Conservation (phyloP, 2,329 filamentous ascomycete species). For the Botrytis squamosa region DNA sequence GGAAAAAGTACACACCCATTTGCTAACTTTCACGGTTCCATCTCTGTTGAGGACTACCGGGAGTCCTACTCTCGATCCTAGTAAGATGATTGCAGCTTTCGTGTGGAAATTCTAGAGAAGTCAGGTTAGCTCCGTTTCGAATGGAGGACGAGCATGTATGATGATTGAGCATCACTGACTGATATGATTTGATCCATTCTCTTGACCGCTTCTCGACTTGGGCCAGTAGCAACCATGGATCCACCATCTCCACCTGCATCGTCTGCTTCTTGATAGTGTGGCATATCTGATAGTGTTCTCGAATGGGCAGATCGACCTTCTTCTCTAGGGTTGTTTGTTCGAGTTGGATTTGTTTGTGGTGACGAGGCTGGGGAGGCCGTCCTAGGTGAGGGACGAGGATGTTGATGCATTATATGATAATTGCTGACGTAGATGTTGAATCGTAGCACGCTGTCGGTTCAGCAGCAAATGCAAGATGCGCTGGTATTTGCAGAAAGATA, state of each 20-base stretch:
- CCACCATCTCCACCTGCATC: constrained; percentile 45
- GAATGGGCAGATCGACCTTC: constrained; percentile 46
- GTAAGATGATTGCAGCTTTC: constrained; percentile 80
- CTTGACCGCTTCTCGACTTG: constrained; percentile 65
- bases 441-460: constrained; percentile 29
- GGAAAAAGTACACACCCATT: constrained; percentile 67
- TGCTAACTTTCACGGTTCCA: constrained; percentile 67
- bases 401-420: constrained; percentile 75
- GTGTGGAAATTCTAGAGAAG: constrained; percentile 77
- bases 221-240: constrained; percentile 47
- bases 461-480: constrained; percentile 24
- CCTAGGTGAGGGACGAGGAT: constrained; percentile 72
- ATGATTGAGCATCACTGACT: constrained; percentile 48
- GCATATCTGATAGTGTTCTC: constrained; percentile 49
- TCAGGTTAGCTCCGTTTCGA: constrained; percentile 19
- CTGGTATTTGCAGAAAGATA: constrained; percentile 28
- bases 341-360: constrained; percentile 67
- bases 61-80: constrained; percentile 76
- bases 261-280: constrained; percentile 49
- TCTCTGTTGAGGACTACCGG: constrained; percentile 52
- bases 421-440: constrained; percentile 26
- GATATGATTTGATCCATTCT: constrained; percentile 94
- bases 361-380: constrained; percentile 71
- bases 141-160: not conserved
- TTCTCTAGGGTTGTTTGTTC: constrained; percentile 76